Evolutionary conservation across 257 asterid genomes (phyloP).

Genomic region (Plantago ovata): DNA sequence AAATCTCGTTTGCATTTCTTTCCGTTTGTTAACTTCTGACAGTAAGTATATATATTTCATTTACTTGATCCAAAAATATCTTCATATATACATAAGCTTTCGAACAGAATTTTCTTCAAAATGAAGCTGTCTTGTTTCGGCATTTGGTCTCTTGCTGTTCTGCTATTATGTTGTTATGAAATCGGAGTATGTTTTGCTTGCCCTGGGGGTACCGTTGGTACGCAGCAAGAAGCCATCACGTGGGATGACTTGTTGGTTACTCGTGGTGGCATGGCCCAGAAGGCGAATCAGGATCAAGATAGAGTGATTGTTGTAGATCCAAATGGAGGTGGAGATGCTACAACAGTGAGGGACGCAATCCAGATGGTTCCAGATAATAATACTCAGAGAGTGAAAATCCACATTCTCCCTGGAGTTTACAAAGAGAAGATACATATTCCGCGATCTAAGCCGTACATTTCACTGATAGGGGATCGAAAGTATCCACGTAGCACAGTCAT

Average conservation of each 20-base stretch:
- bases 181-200: too few species aligned
- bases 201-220: too few species aligned
- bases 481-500: conserved; percentile 33
- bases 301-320: too few species aligned
- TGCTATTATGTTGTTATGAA: too few species aligned
- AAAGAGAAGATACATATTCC: conserved; percentile 70
- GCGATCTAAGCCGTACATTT: conserved; percentile 43
- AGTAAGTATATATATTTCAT: too few species aligned
- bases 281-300: neutral
- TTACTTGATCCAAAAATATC: too few species aligned
- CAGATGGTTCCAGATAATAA: conserved; percentile 48
- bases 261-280: conserved; percentile 21
- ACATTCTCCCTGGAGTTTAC: conserved; percentile 55
- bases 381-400: conserved; percentile 37
- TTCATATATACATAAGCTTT: too few species aligned
- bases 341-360: conserved; percentile 59
- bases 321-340: conserved; percentile 29
- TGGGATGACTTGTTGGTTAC: conserved; percentile 56
- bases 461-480: conserved; percentile 46
- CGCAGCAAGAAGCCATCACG: conserved; percentile 27
- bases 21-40: too few species aligned
- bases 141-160: too few species aligned
- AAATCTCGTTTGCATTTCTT: too few species aligned
- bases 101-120: too few species aligned
- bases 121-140: too few species aligned